Conservation (phyloP, 805 yeast species). For the Cyberlindnera misumaiensis region DNA sequence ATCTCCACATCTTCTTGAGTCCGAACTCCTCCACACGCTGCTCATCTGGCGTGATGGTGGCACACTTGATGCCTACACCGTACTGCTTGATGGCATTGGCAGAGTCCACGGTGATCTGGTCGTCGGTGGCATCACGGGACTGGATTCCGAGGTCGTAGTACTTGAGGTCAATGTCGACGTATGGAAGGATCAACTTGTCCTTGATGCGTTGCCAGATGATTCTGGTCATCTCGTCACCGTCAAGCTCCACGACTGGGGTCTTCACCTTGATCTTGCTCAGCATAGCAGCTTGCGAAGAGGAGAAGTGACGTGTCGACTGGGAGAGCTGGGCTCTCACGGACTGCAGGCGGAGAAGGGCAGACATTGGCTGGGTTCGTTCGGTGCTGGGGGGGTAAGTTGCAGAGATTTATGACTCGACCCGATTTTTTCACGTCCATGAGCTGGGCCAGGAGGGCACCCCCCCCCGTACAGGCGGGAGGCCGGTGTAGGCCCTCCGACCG, state of each 20-base stretch:
- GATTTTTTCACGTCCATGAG: no score
- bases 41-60: constrained; percentile 98
- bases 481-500: no score
- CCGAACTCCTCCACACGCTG: constrained; percentile 87
- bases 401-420: neutral
- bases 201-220: constrained; percentile 91
- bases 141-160: constrained; percentile 88
- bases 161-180: constrained; percentile 78
- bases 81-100: constrained; percentile 84
- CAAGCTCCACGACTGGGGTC: constrained; percentile 93
- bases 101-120: constrained; percentile 81
- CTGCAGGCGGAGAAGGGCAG: constrained; percentile 3
- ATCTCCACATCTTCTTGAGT: constrained; percentile 93
- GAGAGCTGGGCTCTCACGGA: constrained; percentile 3
- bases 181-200: constrained; percentile 80
- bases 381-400: neutral
- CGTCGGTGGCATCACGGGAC: constrained; percentile 82
- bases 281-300: constrained; percentile 10
- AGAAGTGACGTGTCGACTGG: constrained; percentile 14
- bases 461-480: no score
- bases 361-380: constrained; percentile 1
- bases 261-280: constrained; percentile 66
- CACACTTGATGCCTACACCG: constrained; percentile 94
- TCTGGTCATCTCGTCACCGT: constrained; percentile 97
- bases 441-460: no score